Evolutionary conservation across 1,139 yeast genomes (phyloP).

Genomic region (Protomyces arabidopsidicola): DNA sequence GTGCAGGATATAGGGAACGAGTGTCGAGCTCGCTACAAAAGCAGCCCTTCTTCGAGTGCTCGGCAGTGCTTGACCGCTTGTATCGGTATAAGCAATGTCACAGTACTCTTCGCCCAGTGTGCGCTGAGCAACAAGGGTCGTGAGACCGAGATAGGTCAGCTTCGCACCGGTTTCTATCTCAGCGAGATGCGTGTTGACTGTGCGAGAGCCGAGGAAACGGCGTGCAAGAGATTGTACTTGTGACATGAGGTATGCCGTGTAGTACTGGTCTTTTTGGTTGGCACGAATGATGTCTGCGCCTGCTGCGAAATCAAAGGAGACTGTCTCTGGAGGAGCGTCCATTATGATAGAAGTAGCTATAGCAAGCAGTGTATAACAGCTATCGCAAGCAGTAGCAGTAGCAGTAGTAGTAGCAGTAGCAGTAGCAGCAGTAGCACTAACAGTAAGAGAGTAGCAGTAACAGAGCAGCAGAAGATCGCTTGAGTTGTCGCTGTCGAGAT

Average conservation of each 20-base stretch:
- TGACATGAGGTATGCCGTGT: conserved; percentile 2
- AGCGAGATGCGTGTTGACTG: background rate
- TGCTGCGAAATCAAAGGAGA: conserved; percentile 7
- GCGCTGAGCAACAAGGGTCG: conserved; percentile 69
- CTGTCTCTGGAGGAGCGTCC: background rate
- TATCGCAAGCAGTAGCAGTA: background rate
- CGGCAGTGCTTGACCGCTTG: conserved; percentile 53
- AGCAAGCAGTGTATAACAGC: too few relatives aligned
- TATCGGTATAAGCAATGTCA: conserved; percentile 65
- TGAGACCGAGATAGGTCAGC: conserved; percentile 58
- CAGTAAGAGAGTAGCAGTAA: too few relatives aligned
- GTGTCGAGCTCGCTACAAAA: conserved; percentile 36
- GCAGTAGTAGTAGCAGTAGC: background rate
- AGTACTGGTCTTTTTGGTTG: conserved; percentile 23
- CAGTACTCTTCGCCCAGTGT: conserved; percentile 94
- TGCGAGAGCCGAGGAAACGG: conserved; percentile 8
- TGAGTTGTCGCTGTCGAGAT: too few relatives aligned
- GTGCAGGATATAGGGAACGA: conserved; percentile 30
- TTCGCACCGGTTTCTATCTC: conserved; percentile 59
- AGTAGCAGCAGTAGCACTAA: background rate
- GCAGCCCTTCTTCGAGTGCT: conserved; percentile 39
- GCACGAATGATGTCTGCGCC: conserved; percentile 25
- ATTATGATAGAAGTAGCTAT: background rate
- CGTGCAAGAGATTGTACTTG: conserved; percentile 10
- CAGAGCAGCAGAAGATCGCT: too few relatives aligned